Percentiles rank a stretch among this genome's conserved stretches.
phyloP scores from a whole-genome alignment of 1,284 basidiomycete genomes.

The Singerocomus rubriflavus region DNA sequence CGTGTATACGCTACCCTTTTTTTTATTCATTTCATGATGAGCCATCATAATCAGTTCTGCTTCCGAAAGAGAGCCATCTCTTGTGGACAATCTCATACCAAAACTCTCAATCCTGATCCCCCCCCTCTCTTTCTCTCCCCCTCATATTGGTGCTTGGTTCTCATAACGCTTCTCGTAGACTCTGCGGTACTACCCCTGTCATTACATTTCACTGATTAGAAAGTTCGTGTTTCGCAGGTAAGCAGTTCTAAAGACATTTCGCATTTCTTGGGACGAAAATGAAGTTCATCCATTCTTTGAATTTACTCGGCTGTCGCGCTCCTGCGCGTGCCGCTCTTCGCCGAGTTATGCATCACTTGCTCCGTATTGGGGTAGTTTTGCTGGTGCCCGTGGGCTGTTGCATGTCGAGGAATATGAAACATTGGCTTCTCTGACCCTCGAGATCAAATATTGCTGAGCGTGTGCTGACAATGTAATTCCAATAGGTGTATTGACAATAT shows the following conservation, averaged over 20 bases:
- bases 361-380: constrained; percentile 50
- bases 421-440: constrained; percentile 61
- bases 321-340: constrained; percentile 36
- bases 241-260: constrained; percentile 13
- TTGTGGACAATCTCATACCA: constrained; percentile 68
- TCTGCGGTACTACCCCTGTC: background rate
- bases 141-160: background rate
- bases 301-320: constrained; percentile 38
- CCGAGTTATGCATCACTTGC: constrained; percentile 31
- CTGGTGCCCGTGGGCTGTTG: constrained; percentile 35
- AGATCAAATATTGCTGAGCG: background rate
- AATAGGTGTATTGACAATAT: constrained; percentile 2
- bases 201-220: background rate
- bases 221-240: constrained; percentile 8
- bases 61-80: constrained; percentile 71
- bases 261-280: constrained; percentile 48
- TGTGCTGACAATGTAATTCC: constrained; percentile 2
- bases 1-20: background rate
- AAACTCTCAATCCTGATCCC: constrained; percentile 53
- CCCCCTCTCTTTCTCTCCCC: constrained; percentile 9
- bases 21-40: constrained; percentile 47
- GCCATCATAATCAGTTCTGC: constrained; percentile 67
- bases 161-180: constrained; percentile 3
- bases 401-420: constrained; percentile 56
- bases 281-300: constrained; percentile 86